Evolutionary conservation across 2,329 filamentous ascomycete species (phyloP), one percentile per base, ranked within the genome.

Genomic region (Phaeosphaeria sp.): DNA sequence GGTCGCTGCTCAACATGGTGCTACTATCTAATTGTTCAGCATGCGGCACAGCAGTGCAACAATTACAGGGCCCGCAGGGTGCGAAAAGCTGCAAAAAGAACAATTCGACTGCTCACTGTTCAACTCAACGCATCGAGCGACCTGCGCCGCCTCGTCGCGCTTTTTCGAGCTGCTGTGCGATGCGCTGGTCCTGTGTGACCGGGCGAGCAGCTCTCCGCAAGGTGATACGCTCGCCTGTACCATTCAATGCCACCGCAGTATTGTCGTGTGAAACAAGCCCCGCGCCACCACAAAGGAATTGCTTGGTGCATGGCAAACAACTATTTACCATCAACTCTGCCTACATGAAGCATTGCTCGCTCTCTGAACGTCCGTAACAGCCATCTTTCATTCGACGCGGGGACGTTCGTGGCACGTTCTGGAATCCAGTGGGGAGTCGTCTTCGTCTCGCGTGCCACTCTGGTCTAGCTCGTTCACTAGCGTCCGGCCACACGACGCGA

Each of bases 181-280:
- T 53, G 51, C 46, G 51, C 51, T 53, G 43, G 51, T 44, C 18
- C 30, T 53, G 43, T 18, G 43, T 47, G 25, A 48, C 43, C 13
- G 18, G 30, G 23, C 15, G n/a, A 25, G 30, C 27, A 13, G 25
- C 20, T 36, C 30, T 30, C 30, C 7, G 30, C 30, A 15, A 36
- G 30, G 43, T 21, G 43, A 48, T 62, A 62, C 56, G 62, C 59
- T 60, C 54, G 30, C 30, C 30, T 36, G 30, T 36, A 11, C 30
- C 30, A 36, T 6, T 30, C 30, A 41, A 47, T 46, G 22, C 44
- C 30, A 54, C 48, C 27, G 49, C 36, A 18, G 54, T 54, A 54
- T 55, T 25, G 18, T 54, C 27, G 47, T 56, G 48, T 58, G 48
- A 33, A 42, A 43, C 50, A 50, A 48, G 43, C 17, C 21, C 63